Evolutionary conservation across 2,329 filamentous ascomycete species (phyloP), one percentile per base, ranked within the genome.

Genomic region (Penicillium palitans): DNA sequence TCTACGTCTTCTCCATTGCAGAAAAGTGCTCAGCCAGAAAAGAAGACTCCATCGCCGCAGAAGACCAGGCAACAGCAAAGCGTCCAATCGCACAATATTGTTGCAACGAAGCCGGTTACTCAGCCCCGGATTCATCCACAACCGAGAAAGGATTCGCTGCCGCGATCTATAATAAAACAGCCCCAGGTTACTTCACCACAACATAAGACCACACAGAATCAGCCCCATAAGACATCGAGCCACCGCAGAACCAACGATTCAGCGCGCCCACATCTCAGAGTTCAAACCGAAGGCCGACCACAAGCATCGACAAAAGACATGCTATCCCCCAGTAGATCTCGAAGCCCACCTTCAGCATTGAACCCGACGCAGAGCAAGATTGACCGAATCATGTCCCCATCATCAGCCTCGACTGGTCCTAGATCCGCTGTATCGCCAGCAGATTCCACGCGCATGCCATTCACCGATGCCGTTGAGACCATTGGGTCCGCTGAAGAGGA

Each of bases 351-450:
- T 6, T 62, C 60, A 9, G 61, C 63, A 25, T 47, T 64, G 19
- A 53, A 53, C n/a, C 52, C 58, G 9, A 55, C 57, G 17, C 55
- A 51, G 8, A 29, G 56, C 29, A 64, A 52, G 27, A 42, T 60
- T 24, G 56, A 61, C 27, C 54, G 55, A 47, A 61, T 57, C 40
- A 58, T 49, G n/a, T 69, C 66, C 13, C 65, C 64, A 19, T 27
- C 15, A 13, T 45, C 50, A 15, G 21, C 62, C 25, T 33, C 61
- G 3, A 15, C 60, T 2, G 58, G 45, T 13, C 52, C 59, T n/a
- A 62, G 39, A 31, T 44, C 61, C 3, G 47, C 52, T 2, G n/a
- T 56, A 27, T 66, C 64, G 0, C 64, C 66, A 42, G 51, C 60
- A 8, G 58, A 59, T 29, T 60, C 62, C 3, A 60, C 53, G 4